Conservation (phyloP, 768 basidiomycete species). For the Termitomyces sp. region DNA sequence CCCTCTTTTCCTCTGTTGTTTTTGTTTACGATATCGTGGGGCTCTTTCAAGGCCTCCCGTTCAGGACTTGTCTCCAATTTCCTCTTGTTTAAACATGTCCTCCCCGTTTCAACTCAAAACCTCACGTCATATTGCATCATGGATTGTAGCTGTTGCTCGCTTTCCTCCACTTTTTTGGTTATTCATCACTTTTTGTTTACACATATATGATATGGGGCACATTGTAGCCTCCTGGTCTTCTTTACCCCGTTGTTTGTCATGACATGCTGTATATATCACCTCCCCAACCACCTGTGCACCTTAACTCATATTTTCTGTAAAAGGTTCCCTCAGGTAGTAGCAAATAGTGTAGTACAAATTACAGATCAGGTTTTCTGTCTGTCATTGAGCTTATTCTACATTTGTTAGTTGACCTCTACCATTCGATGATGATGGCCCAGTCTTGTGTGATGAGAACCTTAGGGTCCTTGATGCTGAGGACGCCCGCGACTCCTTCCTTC, state of each 20-base stretch:
- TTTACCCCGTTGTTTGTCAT: constrained; percentile 7
- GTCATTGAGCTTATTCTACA: not conserved
- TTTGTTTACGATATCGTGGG: not conserved
- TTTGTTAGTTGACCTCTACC: constrained; percentile 9
- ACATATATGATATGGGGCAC: constrained; percentile 5
- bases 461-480: constrained; percentile 77
- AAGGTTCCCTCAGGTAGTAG: constrained; percentile 1
- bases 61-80: not conserved
- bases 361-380: constrained; percentile 1
- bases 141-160: constrained; percentile 13
- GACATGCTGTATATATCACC: constrained; percentile 14
- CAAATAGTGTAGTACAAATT: constrained; percentile 5
- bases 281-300: not conserved
- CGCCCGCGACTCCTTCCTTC: constrained; percentile 62
- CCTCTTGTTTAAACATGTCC: not conserved
- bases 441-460: constrained; percentile 52
- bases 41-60: not conserved
- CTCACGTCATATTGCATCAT: constrained; percentile 6
- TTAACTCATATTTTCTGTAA: constrained; percentile 5
- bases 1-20: constrained; percentile 2
- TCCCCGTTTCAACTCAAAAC: not conserved
- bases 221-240: not conserved
- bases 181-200: not conserved
- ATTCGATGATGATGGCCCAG: constrained; percentile 53
- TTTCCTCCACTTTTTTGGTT: constrained; percentile 11